These are phyloP conservation scores for Zea mays DNA, from an alignment of 176 grass and related monocot species.

Conservation along the genomic window Zm-B73-REFERENCE-NAM-5.0 NC_050100.1:10578501-10579000, in stretches of 20 bases:
- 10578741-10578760: conserved; percentile 99
- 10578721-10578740: conserved; percentile 89
- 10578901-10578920: neutral
- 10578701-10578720: conserved; percentile 83
- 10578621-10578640: conserved; percentile 99
- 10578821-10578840: neutral
- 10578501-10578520: conserved; percentile 69
- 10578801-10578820: neutral
- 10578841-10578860: neutral
- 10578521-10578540: conserved; percentile 11
- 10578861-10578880: neutral
- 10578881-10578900: neutral
- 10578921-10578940: conserved; percentile 16
- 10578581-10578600: neutral
- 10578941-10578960: neutral
- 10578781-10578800: conserved; percentile 17
- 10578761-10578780: conserved; percentile 54
- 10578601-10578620: conserved; percentile 46
- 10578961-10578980: neutral
- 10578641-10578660: conserved; percentile 98
- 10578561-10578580: too few relatives aligned
- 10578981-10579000: neutral
- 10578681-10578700: conserved; percentile 98
- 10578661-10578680: conserved; percentile 94
- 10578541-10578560: conserved; percentile 2